A percentile compares a stretch with the other conserved stretches of the same genome.
Conservation (phyloP, 768 basidiomycete genomes). For the Leccinum rimulosum region DNA sequence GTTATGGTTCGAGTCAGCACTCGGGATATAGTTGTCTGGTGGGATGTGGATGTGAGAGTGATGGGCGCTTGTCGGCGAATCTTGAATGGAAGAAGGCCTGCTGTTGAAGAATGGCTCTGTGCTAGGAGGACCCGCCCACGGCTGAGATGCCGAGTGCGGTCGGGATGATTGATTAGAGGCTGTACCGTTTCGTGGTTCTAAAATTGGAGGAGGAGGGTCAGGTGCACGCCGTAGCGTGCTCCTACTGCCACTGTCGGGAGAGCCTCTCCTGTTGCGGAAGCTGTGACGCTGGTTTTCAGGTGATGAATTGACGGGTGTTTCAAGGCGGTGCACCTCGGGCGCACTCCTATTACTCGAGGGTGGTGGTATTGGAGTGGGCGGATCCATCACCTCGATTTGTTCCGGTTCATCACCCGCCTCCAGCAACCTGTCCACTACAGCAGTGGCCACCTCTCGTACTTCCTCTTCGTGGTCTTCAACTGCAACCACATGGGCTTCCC, state of each 20-base stretch:
- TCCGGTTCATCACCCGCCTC: constrained; percentile 24
- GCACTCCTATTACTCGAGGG: constrained; percentile 13
- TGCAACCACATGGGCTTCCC: constrained; percentile 24
- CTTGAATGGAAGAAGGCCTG: constrained; percentile 21
- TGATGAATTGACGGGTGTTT: constrained; percentile 17
- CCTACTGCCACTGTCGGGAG: constrained; percentile 13
- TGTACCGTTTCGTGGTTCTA: constrained; percentile 15
- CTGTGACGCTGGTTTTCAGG: constrained; percentile 15
- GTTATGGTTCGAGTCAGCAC: constrained; percentile 34
- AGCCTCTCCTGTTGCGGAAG: constrained; percentile 22
- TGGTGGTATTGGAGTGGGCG: constrained; percentile 15
- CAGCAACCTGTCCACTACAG: constrained; percentile 24
- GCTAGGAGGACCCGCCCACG: constrained; percentile 17
- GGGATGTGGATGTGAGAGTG: constrained; percentile 32
- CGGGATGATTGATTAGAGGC: constrained; percentile 19
- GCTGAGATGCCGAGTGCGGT: constrained; percentile 13
- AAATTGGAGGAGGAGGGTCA: constrained; percentile 7
- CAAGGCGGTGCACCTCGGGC: constrained; percentile 28
- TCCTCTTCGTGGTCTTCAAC: constrained; percentile 14
- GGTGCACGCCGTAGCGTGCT: constrained; percentile 12
- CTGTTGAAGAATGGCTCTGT: constrained; percentile 4
- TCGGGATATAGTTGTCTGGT: constrained; percentile 52
- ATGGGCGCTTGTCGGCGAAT: constrained; percentile 15
- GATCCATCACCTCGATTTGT: constrained; percentile 18
- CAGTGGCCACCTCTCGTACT: constrained; percentile 19